Conservation (phyloP, 2,329 filamentous ascomycete genomes). For the Elsinoe perseae region DNA sequence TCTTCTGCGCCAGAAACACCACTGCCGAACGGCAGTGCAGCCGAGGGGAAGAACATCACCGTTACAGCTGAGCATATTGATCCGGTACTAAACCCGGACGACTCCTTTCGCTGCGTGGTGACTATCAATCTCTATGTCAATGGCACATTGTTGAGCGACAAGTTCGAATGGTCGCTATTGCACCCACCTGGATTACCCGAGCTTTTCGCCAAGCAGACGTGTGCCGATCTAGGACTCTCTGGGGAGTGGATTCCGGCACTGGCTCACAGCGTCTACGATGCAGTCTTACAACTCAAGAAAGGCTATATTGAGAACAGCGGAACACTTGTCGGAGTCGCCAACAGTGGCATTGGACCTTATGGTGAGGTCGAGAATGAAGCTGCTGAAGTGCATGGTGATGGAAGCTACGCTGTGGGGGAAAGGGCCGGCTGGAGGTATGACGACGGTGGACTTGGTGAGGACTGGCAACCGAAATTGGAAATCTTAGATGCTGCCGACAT, state of each 20-base stretch:
- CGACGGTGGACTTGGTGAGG: conserved; percentile 66
- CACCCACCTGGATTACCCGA: conserved; percentile 89
- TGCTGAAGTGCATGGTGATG: conserved; percentile 49
- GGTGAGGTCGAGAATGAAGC: conserved; percentile 84
- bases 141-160: conserved; percentile 89
- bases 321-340: conserved; percentile 56
- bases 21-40: conserved; percentile 41
- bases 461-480: conserved; percentile 47
- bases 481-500: conserved; percentile 87
- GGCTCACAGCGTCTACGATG: conserved; percentile 94
- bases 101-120: conserved; percentile 90
- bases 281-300: conserved; percentile 86
- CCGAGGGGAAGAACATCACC: conserved; percentile 42
- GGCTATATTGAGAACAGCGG: conserved; percentile 83
- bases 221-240: conserved; percentile 78
- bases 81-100: conserved; percentile 74
- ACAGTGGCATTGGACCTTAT: conserved; percentile 58
- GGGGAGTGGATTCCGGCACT: conserved; percentile 93
- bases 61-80: conserved; percentile 59
- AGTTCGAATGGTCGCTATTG: conserved; percentile 93
- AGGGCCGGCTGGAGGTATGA: conserved; percentile 95
- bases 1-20: conserved; percentile 38
- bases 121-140: conserved; percentile 84
- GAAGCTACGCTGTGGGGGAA: conserved; percentile 40
- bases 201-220: conserved; percentile 84